Percentiles rank a stretch among this genome's conserved stretches.
These are phyloP conservation scores for Cucumis melo DNA, from an alignment of 306 rosid species.

Conservation along the genomic window DNA sequence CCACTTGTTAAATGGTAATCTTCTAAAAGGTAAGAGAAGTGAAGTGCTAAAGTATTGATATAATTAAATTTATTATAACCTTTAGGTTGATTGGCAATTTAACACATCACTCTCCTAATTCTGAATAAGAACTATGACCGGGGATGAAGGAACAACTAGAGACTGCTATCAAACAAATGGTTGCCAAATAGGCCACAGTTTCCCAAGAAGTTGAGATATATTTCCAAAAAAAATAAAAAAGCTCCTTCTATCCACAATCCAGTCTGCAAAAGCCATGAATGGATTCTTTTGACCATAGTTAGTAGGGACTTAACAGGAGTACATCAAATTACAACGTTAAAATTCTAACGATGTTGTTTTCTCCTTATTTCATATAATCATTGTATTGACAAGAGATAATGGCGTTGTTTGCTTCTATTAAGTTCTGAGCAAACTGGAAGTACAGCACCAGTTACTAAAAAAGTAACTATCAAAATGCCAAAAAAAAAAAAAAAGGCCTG, in stretches of 20 bases:
- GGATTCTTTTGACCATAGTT: not conserved
- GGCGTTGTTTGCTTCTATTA: not conserved
- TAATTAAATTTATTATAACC: no score
- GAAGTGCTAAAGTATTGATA: no score
- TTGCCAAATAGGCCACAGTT: not conserved
- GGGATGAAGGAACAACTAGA: not conserved
- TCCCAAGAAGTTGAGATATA: not conserved
- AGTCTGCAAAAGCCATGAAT: not conserved
- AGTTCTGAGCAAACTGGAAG: not conserved
- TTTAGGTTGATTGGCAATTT: not conserved
- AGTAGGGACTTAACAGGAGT: not conserved
- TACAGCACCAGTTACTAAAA: not conserved
- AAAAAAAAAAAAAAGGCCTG: not conserved
- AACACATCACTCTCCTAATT: not conserved
- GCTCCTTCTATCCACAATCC: not conserved
- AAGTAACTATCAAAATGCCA: not conserved
- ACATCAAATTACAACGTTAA: not conserved
- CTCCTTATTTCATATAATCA: not conserved
- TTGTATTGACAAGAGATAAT: not conserved
- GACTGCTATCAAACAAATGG: not conserved
- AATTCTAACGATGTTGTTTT: not conserved
- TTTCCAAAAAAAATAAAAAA: not conserved
- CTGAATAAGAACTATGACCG: not conserved
- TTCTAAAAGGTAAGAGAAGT: no score
- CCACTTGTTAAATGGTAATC: no score